These are phyloP conservation scores for Blyttiomyces sp. DNA, from an alignment of 371 early-diverging fungal genomes.

Conservation along the genomic window DNA sequence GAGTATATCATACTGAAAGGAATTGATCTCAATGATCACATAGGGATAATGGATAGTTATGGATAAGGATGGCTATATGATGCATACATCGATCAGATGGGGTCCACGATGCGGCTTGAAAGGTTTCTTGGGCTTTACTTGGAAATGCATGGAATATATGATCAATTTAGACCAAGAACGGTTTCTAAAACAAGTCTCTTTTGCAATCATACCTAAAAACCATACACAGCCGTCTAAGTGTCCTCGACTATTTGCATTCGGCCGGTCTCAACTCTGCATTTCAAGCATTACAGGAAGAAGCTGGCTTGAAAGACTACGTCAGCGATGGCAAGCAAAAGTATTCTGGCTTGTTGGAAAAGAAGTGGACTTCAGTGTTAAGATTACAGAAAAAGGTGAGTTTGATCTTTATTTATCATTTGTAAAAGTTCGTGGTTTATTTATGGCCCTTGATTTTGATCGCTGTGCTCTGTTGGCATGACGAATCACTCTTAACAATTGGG, in stretches of 20 bases:
- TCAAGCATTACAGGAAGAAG: slow-evolving; percentile 67
- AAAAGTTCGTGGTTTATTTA: too few species aligned
- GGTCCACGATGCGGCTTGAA: neutral
- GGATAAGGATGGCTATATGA: too few species aligned
- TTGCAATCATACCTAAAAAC: neutral
- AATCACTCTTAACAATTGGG: too few species aligned
- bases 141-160: neutral
- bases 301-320: slow-evolving; percentile 65
- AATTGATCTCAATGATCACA: too few species aligned
- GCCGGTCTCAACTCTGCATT: slow-evolving; percentile 69
- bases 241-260: slow-evolving; percentile 80
- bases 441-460: too few species aligned
- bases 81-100: too few species aligned
- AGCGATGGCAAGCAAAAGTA: slow-evolving; percentile 76
- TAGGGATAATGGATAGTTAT: too few species aligned
- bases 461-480: neutral
- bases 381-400: slow-evolving; percentile 78
- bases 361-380: slow-evolving; percentile 90
- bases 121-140: neutral
- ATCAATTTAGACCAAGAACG: too few species aligned
- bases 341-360: slow-evolving; percentile 85
- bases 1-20: slow-evolving; percentile 7
- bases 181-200: neutral
- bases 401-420: too few species aligned
- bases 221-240: slow-evolving; percentile 66